phyloP scores from a whole-genome alignment of 441 rosid genomes.

The Euphorbia schlechtendalii region DNA sequence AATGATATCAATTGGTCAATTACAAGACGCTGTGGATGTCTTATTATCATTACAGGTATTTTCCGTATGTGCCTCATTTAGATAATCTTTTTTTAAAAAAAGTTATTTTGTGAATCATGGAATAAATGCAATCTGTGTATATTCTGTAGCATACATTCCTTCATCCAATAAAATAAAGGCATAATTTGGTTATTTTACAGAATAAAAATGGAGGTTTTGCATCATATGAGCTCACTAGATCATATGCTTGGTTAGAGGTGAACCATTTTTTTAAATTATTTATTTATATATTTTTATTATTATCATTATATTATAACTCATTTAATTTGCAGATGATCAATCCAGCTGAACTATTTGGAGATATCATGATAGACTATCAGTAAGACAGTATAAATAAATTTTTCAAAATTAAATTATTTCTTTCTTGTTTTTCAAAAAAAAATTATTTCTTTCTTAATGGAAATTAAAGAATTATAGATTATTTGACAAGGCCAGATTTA shows the following conservation, averaged over 20 bases:
- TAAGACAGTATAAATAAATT: conserved; percentile 24
- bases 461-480: too few relatives aligned
- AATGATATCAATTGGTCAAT: conserved; percentile 24
- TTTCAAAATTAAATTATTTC: too few relatives aligned
- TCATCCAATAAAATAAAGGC: too few relatives aligned
- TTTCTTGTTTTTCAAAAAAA: too few relatives aligned
- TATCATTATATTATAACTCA: too few relatives aligned
- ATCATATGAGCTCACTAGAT: conserved; percentile 37
- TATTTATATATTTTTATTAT: background rate
- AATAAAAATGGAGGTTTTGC: conserved; percentile 65
- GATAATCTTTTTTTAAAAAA: too few relatives aligned
- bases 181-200: conserved; percentile 24
- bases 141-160: too few relatives aligned
- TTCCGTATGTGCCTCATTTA: background rate
- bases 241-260: conserved; percentile 61
- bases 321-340: conserved; percentile 42
- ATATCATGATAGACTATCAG: conserved; percentile 61
- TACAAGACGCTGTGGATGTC: conserved; percentile 46
- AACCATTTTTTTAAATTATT: background rate
- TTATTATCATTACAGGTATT: conserved; percentile 54
- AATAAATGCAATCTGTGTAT: too few relatives aligned
- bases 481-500: too few relatives aligned
- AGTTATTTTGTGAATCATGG: too few relatives aligned
- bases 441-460: too few relatives aligned
- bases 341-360: conserved; percentile 56